Base-by-base conservation (phyloP, 495 filamentous ascomycete genomes). In the Annulohypoxylon stygium region DNA sequence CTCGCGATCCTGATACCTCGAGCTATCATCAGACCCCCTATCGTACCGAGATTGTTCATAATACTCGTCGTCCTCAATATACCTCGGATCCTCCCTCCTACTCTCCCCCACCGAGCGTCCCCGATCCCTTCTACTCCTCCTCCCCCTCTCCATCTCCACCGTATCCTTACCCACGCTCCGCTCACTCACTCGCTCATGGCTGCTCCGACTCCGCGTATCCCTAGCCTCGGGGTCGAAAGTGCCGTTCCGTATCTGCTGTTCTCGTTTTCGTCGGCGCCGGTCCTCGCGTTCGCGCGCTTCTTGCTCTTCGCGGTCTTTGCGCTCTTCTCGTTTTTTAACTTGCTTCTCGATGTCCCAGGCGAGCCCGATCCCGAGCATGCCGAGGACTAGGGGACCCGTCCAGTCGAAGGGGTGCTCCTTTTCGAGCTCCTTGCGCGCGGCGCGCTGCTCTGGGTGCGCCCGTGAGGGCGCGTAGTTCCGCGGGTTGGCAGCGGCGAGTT, bases 401-500 rank as follows among this genome's bases (percentile, higher is more conserved):
- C 73, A 74, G 36, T 67, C 61, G 65, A 78, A 73, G 0, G 69
- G 64, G 57, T 72, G 61, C 37, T 74, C 45, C 33, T 77, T 77
- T 18, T 78, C 77, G 26, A 78, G 69, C 20, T 75, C 48, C 61
- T 78, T 78, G 59, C 77, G 77, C 18, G 36, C 25, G 6, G 67
- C 59, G n/a, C 78, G 80, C 47, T 79, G 71, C 48, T 79, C 71
- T 0, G 78, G 77, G 55, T 81, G 73, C 1, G 80, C 80, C 23
- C 70, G 75, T 10, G 78, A 80, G 2, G 78, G 77, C 2, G 76
- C 16, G 47, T 71, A 71, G 36, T 20, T 37, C 25, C 66, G 67
- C 0, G 72, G 72, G 67, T 75, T 39, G 59, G 47, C 51, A 26
- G 72, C 63, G 18, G 71, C n/a, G 30, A 70, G 67, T 64, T 70